Percentiles rank a stretch among this genome's conserved stretches.
Conservation (phyloP, 495 filamentous ascomycete genomes). For the Lindgomyces ingoldianus region DNA sequence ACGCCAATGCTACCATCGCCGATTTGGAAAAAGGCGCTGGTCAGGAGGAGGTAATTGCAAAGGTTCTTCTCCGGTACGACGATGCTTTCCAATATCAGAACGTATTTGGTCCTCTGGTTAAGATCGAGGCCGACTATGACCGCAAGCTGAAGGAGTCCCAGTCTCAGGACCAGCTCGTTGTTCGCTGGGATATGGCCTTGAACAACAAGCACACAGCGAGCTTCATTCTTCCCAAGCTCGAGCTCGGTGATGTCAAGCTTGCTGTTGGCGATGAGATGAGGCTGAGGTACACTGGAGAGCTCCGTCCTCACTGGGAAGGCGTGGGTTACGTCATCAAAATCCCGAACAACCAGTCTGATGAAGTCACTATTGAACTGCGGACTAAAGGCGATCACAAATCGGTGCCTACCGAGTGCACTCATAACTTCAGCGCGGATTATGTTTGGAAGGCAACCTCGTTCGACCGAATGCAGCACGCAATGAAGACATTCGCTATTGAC, state of each 20-base stretch:
- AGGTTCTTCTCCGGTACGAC: constrained; percentile 91
- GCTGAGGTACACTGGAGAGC: constrained; percentile 90
- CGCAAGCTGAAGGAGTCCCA: constrained; percentile 98
- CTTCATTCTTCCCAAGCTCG: constrained; percentile 94
- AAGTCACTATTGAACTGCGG: constrained; percentile 92
- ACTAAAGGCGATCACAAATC: constrained; percentile 89
- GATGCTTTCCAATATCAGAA: constrained; percentile 99
- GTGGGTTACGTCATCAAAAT: constrained; percentile 99
- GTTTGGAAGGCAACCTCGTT: constrained; percentile 99
- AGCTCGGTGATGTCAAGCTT: constrained; percentile 96
- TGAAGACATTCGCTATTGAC: constrained; percentile 99
- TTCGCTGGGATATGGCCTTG: constrained; percentile 93
- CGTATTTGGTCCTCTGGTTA: constrained; percentile 95
- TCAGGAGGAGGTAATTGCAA: constrained; percentile 92
- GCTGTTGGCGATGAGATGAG: constrained; percentile 99
- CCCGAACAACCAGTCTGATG: constrained; percentile 97
- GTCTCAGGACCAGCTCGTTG: constrained; percentile 88
- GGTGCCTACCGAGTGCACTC: constrained; percentile 94
- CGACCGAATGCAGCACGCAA: constrained; percentile 97
- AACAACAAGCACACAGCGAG: constrained; percentile 98
- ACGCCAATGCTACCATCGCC: constrained; percentile 80
- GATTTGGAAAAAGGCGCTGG: constrained; percentile 93
- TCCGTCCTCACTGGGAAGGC: constrained; percentile 93
- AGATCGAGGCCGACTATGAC: constrained; percentile 99
- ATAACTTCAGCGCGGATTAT: constrained; percentile 97